Base-by-base conservation (phyloP, 1,284 basidiomycete species). In the Porphyrellus sp. region DNA sequence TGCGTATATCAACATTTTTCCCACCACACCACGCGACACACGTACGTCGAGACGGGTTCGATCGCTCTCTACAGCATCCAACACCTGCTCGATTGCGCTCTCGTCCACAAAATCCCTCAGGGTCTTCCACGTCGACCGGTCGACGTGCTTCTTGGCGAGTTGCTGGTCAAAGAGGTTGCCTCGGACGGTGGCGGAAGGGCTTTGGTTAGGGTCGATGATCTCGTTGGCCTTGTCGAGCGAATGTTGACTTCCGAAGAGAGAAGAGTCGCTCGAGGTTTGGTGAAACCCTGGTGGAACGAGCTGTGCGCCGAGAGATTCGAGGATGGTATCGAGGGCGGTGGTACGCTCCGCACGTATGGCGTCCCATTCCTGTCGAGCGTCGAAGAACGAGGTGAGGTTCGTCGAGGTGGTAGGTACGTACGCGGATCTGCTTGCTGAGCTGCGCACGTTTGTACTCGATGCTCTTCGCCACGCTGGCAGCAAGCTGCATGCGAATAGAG, bases 101-200 rank as follows among this genome's bases (percentile, higher is more conserved):
- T 91, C 89, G 61, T 90, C 86, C 25, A 90, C 85, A 68, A 91
- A 91, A 63, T 91, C 88, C 28, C 89, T 76, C 40, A 91, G 62
- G 0, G 85, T 87, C 75, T 89, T 91, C 89, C 89, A 91, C 40
- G 72, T 74, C 35, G 72, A 76, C 52, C 82, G 72, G 57, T 87
- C 83, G 23, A 65, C 60, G 16, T 63, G 59, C 52, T 60, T 71
- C 39, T 59, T 67, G 60, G 61, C 48, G 51, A 58, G 54, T 52
- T 68, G 67, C 43, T 57, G 67, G 37, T 65, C 63, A 25, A 65
- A 54, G 7, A 25, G 21, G 52, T 60, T 56, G 53, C 63, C 60
- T 27, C 76, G 73, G 12, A 81, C 67, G 1, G 81, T 82, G 5
- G 76, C 75, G 23, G 79, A 78, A 16, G 79, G 80, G 46, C 76